Evolutionary conservation across 768 basidiomycete genomes (phyloP).

Genomic region (Suillus fuscotomentosus): DNA sequence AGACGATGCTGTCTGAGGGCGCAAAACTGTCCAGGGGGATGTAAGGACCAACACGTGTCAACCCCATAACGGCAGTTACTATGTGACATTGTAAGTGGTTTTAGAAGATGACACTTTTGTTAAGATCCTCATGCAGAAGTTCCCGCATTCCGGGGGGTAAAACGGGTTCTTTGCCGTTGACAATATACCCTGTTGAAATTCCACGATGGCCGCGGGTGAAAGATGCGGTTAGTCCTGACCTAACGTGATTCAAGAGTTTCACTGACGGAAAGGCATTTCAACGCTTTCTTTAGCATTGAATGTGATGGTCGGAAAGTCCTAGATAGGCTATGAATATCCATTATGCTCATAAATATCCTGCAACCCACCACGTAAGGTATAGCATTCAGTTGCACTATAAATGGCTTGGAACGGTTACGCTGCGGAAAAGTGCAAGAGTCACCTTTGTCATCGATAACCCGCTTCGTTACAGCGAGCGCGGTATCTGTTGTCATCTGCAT

Average conservation of each 20-base stretch:
- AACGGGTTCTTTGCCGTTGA: slow-evolving; percentile 53
- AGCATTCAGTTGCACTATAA: slow-evolving; percentile 56
- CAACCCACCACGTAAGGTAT: slow-evolving; percentile 70
- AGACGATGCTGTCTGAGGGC: background rate
- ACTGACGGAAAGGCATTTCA: slow-evolving; percentile 96
- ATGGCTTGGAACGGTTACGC: background rate
- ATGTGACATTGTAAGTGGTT: background rate
- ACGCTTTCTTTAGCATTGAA: slow-evolving; percentile 90
- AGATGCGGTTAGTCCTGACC: background rate
- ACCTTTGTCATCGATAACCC: slow-evolving; percentile 72
- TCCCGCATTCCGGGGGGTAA: slow-evolving; percentile 91
- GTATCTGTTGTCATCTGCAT: slow-evolving; percentile 99
- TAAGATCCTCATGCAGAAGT: slow-evolving; percentile 80
- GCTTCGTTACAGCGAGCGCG: slow-evolving; percentile 87
- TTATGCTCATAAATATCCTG: background rate
- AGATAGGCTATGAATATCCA: background rate
- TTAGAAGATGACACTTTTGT: slow-evolving; percentile 84
- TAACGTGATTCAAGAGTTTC: background rate
- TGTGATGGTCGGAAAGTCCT: slow-evolving; percentile 88
- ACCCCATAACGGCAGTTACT: background rate
- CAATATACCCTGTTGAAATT: slow-evolving; percentile 44
- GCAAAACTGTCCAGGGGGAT: background rate
- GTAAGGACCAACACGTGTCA: background rate
- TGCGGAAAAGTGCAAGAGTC: background rate
- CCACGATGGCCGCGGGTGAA: slow-evolving; percentile 1